Evolutionary conservation across 1,139 yeast species (phyloP).

Genomic region (Nakaseomyces glabratus): DNA sequence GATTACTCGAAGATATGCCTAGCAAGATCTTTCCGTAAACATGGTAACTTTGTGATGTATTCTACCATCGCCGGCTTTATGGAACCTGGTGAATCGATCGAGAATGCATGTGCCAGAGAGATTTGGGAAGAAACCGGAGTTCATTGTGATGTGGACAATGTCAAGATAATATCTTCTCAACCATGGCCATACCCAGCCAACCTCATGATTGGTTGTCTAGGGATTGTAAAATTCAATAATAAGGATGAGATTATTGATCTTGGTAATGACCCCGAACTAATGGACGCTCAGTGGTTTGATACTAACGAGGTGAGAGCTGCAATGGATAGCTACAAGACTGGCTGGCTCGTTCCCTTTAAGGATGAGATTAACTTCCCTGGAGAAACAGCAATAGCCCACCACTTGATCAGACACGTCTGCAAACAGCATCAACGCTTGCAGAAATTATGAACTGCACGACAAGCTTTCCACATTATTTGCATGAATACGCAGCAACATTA

Average conservation of each 20-base stretch:
- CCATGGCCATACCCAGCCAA: slow-evolving; percentile 98
- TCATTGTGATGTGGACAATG: slow-evolving; percentile 37
- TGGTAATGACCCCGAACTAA: slow-evolving; percentile 76
- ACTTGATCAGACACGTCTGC: slow-evolving; percentile 30
- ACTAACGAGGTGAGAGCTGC: slow-evolving; percentile 39
- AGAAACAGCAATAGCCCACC: slow-evolving; percentile 41
- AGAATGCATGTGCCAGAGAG: slow-evolving; percentile 79
- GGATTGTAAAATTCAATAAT: slow-evolving; percentile 57
- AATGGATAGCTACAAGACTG: slow-evolving; percentile 32
- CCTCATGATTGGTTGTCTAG: slow-evolving; percentile 88
- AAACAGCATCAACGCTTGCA: slow-evolving; percentile 9
- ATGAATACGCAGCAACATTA: too few species aligned
- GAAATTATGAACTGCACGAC: too few species aligned
- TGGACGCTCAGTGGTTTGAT: slow-evolving; percentile 80
- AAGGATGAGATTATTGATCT: slow-evolving; percentile 52
- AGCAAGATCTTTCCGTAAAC: slow-evolving; percentile 57
- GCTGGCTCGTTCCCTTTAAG: slow-evolving; percentile 19
- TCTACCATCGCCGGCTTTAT: slow-evolving; percentile 90
- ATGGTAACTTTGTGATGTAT: slow-evolving; percentile 47
- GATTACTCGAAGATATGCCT: slow-evolving; percentile 57
- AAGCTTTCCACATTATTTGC: too few species aligned
- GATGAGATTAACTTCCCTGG: slow-evolving; percentile 39
- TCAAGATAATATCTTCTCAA: slow-evolving; percentile 60
- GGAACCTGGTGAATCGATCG: slow-evolving; percentile 91
- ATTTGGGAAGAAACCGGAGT: slow-evolving; percentile 96